Evolutionary conservation across 2,329 filamentous ascomycete species (phyloP).

Genomic region (Fusarium sp.): DNA sequence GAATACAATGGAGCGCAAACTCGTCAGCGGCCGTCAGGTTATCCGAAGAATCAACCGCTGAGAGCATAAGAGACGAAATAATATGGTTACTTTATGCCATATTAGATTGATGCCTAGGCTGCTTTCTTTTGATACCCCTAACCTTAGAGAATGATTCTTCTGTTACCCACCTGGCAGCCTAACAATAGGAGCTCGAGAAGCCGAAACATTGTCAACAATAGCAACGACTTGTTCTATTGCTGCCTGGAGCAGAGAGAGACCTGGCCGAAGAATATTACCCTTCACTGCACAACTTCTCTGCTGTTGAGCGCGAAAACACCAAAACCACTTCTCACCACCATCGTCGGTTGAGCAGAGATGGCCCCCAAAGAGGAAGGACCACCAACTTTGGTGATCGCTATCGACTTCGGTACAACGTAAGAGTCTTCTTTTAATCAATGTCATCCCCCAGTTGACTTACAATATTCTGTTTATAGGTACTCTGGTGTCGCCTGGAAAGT

Average conservation of each 20-base stretch:
- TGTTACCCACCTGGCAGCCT: neutral
- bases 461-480: conserved; percentile 44
- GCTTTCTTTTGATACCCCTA: fast-evolving
- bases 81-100: neutral
- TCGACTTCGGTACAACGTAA: conserved; percentile 35
- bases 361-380: neutral
- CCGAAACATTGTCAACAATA: neutral
- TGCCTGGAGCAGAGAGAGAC: neutral
- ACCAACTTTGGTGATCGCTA: conserved; percentile 22
- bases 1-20: neutral
- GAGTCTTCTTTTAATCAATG: fast-evolving
- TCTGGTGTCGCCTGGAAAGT: conserved; percentile 56
- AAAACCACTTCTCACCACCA: neutral
- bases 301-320: neutral
- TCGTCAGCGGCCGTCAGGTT: neutral
- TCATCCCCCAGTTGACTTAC: neutral
- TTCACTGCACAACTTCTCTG: neutral
- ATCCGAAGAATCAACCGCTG: neutral
- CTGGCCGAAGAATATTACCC: neutral
- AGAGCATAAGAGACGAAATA: neutral
- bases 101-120: fast-evolving
- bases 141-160: neutral
- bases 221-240: neutral
- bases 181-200: neutral
- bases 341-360: neutral